These are phyloP conservation scores for Erythrophleum ivorense DNA, from an alignment of 331 rosid species.

Conservation along the genomic window DNA sequence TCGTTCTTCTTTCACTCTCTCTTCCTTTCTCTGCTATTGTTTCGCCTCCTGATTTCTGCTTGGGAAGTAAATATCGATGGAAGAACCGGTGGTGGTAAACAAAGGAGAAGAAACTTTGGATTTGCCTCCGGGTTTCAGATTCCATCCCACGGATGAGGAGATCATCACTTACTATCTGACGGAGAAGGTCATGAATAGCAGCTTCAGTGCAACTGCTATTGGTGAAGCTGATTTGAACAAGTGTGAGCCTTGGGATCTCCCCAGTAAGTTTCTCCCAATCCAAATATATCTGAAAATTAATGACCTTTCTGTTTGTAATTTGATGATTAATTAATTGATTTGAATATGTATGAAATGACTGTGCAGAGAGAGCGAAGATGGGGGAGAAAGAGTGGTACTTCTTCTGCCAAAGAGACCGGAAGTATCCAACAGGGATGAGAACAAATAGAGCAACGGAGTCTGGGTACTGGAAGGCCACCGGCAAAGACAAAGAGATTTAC, in stretches of 20 bases:
- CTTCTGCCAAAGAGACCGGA: slow-evolving; percentile 84
- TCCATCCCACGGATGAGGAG: slow-evolving; percentile 92
- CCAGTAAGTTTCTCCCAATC: slow-evolving; percentile 56
- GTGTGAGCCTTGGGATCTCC: slow-evolving; percentile 94
- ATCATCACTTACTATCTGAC: slow-evolving; percentile 68
- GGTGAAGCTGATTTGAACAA: slow-evolving; percentile 88
- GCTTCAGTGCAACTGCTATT: slow-evolving; percentile 73
- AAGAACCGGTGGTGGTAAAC: slow-evolving; percentile 47
- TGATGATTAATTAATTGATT: neutral
- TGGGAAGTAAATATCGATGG: slow-evolving; percentile 30
- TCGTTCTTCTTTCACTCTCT: neutral
- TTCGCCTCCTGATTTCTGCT: neutral
- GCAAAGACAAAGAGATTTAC: slow-evolving; percentile 84
- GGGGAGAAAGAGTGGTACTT: slow-evolving; percentile 97
- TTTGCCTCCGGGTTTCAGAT: slow-evolving; percentile 93
- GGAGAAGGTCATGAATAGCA: slow-evolving; percentile 57
- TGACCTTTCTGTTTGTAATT: neutral
- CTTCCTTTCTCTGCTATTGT: neutral
- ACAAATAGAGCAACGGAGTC: slow-evolving; percentile 90
- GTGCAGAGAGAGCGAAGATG: slow-evolving; percentile 87
- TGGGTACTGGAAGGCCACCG: slow-evolving; percentile 99
- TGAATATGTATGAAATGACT: neutral
- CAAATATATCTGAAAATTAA: neutral
- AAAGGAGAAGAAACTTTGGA: slow-evolving; percentile 49
- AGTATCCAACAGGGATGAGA: slow-evolving; percentile 94